These are phyloP conservation scores for Tetracentron sinense DNA, from an alignment of 164 flowering plant species.

Conservation along the genomic window DNA sequence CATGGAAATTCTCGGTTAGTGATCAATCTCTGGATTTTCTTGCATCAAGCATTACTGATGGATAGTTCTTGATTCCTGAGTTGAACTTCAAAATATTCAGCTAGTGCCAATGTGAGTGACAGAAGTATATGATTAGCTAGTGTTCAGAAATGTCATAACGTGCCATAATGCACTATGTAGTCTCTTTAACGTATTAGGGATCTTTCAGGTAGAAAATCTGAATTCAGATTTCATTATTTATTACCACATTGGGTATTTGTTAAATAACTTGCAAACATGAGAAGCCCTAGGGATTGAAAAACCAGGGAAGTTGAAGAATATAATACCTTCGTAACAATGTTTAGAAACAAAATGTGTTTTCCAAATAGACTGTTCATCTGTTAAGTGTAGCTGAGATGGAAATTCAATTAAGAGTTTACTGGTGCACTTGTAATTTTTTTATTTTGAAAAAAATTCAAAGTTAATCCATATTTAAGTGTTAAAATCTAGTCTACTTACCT, in stretches of 20 bases:
- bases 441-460: neutral
- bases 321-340: neutral
- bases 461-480: neutral
- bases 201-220: too few relatives aligned
- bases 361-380: neutral
- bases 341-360: neutral
- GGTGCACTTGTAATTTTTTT: neutral
- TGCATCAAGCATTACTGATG: neutral
- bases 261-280: neutral
- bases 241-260: neutral
- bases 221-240: too few relatives aligned
- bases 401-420: neutral
- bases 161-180: neutral
- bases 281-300: neutral
- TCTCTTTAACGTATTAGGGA: neutral
- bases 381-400: neutral
- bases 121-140: neutral
- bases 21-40: slow-evolving; percentile 7
- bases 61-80: neutral
- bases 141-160: neutral
- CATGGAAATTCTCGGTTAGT: slow-evolving; percentile 99
- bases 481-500: neutral
- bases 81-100: neutral
- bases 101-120: neutral
- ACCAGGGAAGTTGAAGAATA: neutral